Evolutionary conservation across 2,329 filamentous ascomycete genomes (phyloP), one percentile per base, ranked within the genome.

Genomic region (Thyridium curvatum): DNA sequence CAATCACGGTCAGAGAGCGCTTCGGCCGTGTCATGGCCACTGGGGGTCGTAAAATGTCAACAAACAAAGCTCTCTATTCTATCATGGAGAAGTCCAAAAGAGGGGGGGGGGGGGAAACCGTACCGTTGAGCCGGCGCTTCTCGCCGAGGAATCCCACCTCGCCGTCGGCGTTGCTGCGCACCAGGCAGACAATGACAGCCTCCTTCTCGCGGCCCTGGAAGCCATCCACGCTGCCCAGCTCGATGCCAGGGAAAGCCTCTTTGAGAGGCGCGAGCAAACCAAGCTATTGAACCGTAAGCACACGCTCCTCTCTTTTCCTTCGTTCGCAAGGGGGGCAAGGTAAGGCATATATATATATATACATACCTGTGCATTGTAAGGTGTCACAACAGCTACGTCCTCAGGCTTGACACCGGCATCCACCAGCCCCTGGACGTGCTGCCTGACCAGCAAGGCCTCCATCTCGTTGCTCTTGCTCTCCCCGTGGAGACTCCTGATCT

Each of bases 121-220:
- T 71, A 94, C 88, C 91, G 58, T 98, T 98, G 47, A 98, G 66
- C 45, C 93, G 76, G 46, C 93, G 77, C 71, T 90, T 94, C 65
- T 98, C 93, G 12, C 80, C 87, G 30, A 98, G 66, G 55, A 98
- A 98, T 9, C 93, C 93, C 12, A 97, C 90, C 58, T 97, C 89
- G 37, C 82, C 79, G 35, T 89, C 78, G 6, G 79, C 49, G 57
- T 98, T 98, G 62, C 90, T 96, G 48, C 93, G 76, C 41, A 98
- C 93, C n/a, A 97, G 74, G 60, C 84, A 94, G 37, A 98, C 82
- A 30, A 98, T 76, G 13, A 98, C 83, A 3, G 87, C 93, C 61
- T 98, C 93, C 62, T 98, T 98, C 62, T 98, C 93, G 14, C 93
- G 79, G 28, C 93, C 93, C 61, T 98, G 60, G 58, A 98, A 98